Base-by-base conservation (phyloP, 2,329 filamentous ascomycete genomes). In the Polytolypa hystricis region DNA sequence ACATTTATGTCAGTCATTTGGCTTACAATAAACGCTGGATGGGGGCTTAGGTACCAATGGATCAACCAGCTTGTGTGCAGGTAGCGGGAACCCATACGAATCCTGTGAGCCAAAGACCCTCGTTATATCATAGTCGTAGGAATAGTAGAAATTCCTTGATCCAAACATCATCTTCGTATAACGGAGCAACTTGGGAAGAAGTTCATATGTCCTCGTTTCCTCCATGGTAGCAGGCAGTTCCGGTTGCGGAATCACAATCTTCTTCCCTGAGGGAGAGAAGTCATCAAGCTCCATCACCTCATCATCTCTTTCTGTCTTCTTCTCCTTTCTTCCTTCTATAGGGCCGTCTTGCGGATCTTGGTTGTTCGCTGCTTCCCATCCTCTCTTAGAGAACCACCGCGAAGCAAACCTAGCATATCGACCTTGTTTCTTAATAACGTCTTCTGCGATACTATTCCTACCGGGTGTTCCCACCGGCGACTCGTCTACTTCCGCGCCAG, bases 91-190 rank as follows among this genome's bases (percentile, higher is more conserved):
- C 16, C 51, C 58, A 20, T 54, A 49, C 5, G 56, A 37, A 30
- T 58, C 56, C 48, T 65, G 59, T 25, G 57, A 55, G 35, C 58
- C 56, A 42, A 73, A 56, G 37, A 73, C 77, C 38, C 80, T 74
- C 1, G 91, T 96, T 34, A 98, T 74, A 55, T 98, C 87, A 54
- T 89, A 73, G 46, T 98, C 91, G 56, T 98, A 95, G 0, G 87
- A 87, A 57, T 89, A 98, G 65, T 81, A 96, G 58, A 95, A 96
- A 56, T 84, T 95, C 44, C 73, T 73, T 0, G 81, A 86, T 1
- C 82, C 79, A 53, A 95, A 89, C 42, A 94, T 74, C 38, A 96
- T 74, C 52, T 84, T 84, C 2, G 85, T 79, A 20, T 84, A 93
- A 27, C 81, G 74, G 28, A 98, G 60, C 26, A 96, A 68, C 52